Base-by-base conservation (phyloP, 306 rosid genomes). In the Cicer pinnatifidum region DNA sequence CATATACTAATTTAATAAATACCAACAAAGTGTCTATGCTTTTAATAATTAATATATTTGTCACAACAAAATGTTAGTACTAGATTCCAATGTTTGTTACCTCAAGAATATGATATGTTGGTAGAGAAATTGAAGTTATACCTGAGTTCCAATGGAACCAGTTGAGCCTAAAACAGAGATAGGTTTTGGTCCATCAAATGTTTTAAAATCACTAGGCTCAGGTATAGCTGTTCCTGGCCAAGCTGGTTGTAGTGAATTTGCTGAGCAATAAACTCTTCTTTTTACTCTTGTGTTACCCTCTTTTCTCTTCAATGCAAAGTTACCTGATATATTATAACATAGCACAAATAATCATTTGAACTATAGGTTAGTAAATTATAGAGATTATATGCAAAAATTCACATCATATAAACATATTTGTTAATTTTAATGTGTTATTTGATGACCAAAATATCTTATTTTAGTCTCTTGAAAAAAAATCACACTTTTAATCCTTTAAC, bases 111-210 rank as follows among this genome's bases (percentile, higher is more conserved):
- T 28, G 35, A 28, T 5, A 3, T 46, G 51, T 46, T 9, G 12
- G 51, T 10, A 46, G 13, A 46, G 11, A 46, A 50, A 28, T 16
- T 40, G 6, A n/a, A 37, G 12, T 60, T 46, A 64, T 67, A 93
- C 98, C 92, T 93, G 98, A 62, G 98, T 93, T 88, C 98, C 98
- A 75, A 93, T 91, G 1, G 97, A 93, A 57, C 98, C 98, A 16
- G 98, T 93, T 41, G 96, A 93, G 50, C 98, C 98, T 37, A 93
- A 85, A 52, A 93, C 72, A 45, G 98, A 83, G 56, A 93, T 91
- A 4, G 97, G 92, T 86, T 93, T 93, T 61, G 89, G 97, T 6
- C 89, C 96, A 50, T 91, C 91, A 96, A 96, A 89, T 65, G 73
- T 81, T 82, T 78, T 82, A 43, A 79, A 76, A 61, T 78, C 80